Conservation (phyloP, 2,329 filamentous ascomycete species). For the Sclerotiophoma versabilis region DNA sequence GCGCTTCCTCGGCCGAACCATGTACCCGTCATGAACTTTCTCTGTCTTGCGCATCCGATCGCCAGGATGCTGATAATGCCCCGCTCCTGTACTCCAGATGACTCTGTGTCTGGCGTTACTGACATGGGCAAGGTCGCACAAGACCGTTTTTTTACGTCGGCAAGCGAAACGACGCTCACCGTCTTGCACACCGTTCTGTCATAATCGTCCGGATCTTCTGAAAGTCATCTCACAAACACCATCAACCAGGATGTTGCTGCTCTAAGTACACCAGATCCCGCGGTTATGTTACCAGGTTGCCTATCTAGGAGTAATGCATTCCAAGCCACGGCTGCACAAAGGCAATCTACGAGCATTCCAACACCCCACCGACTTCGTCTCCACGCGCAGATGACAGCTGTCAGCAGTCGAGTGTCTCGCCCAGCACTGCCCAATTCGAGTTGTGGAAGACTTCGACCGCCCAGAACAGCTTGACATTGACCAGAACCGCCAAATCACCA, state of each 20-base stretch:
- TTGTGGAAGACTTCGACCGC: not conserved
- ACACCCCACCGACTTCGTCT: not conserved
- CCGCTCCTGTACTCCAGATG: conserved; percentile 8
- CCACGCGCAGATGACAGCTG: conserved; percentile 30
- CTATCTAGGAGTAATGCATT: conserved; percentile 14
- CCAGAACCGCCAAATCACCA: not conserved
- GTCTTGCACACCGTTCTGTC: conserved; percentile 3
- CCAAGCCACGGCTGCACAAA: conserved; percentile 12
- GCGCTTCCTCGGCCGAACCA: not conserved
- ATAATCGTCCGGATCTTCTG: not conserved
- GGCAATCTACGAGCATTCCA: conserved; percentile 15
- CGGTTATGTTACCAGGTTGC: not conserved
- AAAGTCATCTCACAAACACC: not conserved
- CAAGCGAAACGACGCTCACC: conserved; percentile 9
- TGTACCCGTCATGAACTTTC: not conserved
- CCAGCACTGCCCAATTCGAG: not conserved
- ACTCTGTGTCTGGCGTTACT: conserved; percentile 2
- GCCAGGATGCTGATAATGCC: not conserved
- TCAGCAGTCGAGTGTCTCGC: conserved; percentile 16
- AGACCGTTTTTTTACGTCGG: conserved; percentile 13
- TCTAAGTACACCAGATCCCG: conserved; percentile 9
- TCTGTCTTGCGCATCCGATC: not conserved
- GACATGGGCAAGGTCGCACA: conserved; percentile 12
- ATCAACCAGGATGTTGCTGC: conserved; percentile 5
- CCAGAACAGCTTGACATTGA: not conserved